These are phyloP conservation scores for Moesziomyces aphidis DNA, from an alignment of 1,284 basidiomycete species.

Conservation along the genomic window DNA sequence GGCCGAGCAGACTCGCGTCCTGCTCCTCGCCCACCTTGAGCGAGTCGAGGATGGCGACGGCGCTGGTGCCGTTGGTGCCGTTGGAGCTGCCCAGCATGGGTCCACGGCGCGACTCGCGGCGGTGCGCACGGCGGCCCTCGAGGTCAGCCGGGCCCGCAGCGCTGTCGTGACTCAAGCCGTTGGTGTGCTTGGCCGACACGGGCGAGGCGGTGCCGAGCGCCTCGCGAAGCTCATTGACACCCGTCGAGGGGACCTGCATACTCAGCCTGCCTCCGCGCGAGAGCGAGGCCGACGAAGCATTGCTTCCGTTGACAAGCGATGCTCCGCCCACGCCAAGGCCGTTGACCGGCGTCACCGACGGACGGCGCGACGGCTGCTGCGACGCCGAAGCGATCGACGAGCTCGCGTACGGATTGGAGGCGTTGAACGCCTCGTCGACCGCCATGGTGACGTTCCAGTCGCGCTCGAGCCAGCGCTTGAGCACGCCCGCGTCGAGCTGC, in stretches of 20 bases:
- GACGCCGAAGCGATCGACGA: constrained; percentile 21
- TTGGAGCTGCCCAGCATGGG: constrained; percentile 8
- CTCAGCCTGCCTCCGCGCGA: constrained; percentile 22
- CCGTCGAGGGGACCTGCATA: constrained; percentile 25
- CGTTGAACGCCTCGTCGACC: constrained; percentile 54
- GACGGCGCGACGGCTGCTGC: constrained; percentile 31
- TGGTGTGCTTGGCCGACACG: constrained; percentile 12
- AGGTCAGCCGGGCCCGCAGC: constrained; percentile 13
- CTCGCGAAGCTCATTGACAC: constrained; percentile 53
- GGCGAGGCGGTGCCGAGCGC: constrained; percentile 34
- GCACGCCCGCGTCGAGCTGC: constrained; percentile 34
- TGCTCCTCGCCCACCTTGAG: constrained; percentile 45
- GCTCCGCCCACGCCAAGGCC: constrained; percentile 17
- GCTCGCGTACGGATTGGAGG: constrained; percentile 35
- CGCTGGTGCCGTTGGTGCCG: constrained; percentile 23
- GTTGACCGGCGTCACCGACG: constrained; percentile 37
- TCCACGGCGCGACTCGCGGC: constrained; percentile 39
- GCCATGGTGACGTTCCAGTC: constrained; percentile 62
- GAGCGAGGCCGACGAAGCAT: constrained; percentile 30
- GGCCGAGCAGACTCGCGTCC: constrained; percentile 23
- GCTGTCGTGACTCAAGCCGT: constrained; percentile 22
- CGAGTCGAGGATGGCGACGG: constrained; percentile 45
- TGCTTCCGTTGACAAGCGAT: constrained; percentile 32
- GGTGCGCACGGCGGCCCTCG: constrained; percentile 32
- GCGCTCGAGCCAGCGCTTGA: constrained; percentile 59